Evolutionary conservation across 2,329 filamentous ascomycete species (phyloP), one percentile per base, ranked within the genome.

Genomic region (Nannizzia gypsea): DNA sequence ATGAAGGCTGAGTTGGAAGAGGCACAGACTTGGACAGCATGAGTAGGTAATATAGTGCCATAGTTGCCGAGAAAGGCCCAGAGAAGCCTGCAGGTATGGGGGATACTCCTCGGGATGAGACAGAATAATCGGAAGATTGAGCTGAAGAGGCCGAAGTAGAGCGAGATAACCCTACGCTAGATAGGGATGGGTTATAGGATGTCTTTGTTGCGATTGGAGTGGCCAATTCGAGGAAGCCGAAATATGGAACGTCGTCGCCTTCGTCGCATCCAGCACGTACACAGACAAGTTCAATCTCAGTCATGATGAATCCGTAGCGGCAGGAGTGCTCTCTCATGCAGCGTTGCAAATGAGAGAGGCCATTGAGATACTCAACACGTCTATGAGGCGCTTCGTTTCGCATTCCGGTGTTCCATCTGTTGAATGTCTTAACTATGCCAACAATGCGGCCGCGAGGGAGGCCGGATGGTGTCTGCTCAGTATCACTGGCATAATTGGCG

Each of bases 331-430:
- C 90, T 72, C 92, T 90, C 90, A 96, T 96, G 69, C 86, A 85
- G 70, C 89, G 83, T 74, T 97, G 92, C 50, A 96, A 78, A 67
- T 95, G 89, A 0, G 90, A 81, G 3, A 97, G 83, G 1, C 89
- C 89, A 57, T 88, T 86, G 20, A 96, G 85, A 76, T 96, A 96
- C 74, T 92, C 85, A 61, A 96, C 89, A 61, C 88, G 87, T 74
- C 90, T 88, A 72, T 90, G 83, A 64, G 91, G 89, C 50, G 85
- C 85, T 72, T 95, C 89, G 62, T 86, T 84, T 62, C 90, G 88
- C 89, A 96, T 95, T 63, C 88, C 89, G 0, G 90, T 93, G 79
- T 96, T 96, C 88, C 95, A 96, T 67, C 89, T 86, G 73, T 95
- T 88, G 70, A 92, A 96, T 71, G 85, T 87, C 75, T 92, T 92